Conservation (phyloP, 495 filamentous ascomycete species). For the Penicillium robsamsonii region DNA sequence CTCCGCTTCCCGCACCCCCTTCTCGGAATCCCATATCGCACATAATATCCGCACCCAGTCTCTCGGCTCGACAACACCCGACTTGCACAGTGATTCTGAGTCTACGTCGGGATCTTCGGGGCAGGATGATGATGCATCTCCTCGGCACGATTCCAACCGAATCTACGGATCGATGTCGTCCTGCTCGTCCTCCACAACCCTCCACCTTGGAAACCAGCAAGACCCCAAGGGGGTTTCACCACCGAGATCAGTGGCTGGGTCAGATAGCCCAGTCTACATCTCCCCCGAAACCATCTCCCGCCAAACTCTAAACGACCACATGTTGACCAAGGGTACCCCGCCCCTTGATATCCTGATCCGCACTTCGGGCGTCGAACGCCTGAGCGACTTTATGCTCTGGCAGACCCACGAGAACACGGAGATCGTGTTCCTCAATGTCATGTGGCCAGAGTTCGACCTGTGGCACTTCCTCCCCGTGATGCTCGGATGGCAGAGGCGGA, state of each 20-base stretch:
- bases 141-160: constrained; percentile 28
- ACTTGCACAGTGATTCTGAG: constrained; percentile 40
- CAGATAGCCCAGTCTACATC: constrained; percentile 28
- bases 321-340: constrained; percentile 79
- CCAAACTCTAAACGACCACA: constrained; percentile 71
- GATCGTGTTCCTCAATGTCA: constrained; percentile 83
- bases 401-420: constrained; percentile 91
- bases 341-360: constrained; percentile 87
- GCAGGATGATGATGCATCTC: constrained; percentile 33
- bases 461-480: constrained; percentile 93
- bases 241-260: constrained; percentile 19
- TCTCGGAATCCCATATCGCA: constrained; percentile 82
- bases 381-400: constrained; percentile 99
- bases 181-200: constrained; percentile 53
- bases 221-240: constrained; percentile 31
- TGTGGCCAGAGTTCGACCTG: constrained; percentile 96
- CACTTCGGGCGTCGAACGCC: constrained; percentile 84
- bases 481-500: constrained; percentile 83
- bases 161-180: constrained; percentile 58
- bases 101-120: constrained; percentile 35
- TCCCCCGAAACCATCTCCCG: constrained; percentile 87
- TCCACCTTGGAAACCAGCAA: constrained; percentile 38
- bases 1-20: constrained; percentile 45
- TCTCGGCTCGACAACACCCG: constrained; percentile 39
- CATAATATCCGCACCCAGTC: constrained; percentile 70